A percentile compares a stretch with the other conserved stretches of the same genome.
Conservation (phyloP, 352 stramenopile genomes). For the Globisporangium iwayamae region DNA sequence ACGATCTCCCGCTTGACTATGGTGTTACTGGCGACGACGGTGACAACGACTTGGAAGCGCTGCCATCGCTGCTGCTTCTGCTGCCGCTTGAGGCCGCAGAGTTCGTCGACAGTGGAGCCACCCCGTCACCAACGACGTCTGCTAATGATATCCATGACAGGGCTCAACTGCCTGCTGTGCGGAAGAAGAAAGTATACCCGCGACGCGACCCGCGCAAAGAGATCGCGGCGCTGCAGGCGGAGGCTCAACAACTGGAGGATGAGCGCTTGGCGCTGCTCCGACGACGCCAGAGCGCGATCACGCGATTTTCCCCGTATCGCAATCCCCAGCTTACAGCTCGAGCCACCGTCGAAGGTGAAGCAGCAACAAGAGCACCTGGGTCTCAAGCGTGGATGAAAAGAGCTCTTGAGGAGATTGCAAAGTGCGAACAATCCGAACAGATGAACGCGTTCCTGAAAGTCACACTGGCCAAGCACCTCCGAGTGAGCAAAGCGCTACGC, state of each 20-base stretch:
- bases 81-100: not conserved
- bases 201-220: constrained; percentile 1
- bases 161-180: not conserved
- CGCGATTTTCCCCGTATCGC: not conserved
- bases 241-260: not conserved
- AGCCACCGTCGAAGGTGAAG: not conserved
- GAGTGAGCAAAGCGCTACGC: not conserved
- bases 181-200: not conserved
- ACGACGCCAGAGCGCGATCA: not conserved
- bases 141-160: not conserved
- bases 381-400: not conserved
- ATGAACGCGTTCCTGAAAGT: not conserved
- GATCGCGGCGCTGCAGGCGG: not conserved
- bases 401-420: not conserved
- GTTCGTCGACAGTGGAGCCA: not conserved
- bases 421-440: not conserved
- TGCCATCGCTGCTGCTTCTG: not conserved
- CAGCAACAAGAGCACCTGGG: not conserved
- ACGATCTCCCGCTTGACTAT: not conserved
- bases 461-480: not conserved
- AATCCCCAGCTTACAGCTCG: not conserved
- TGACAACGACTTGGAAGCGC: too few relatives aligned
- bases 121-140: not conserved
- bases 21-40: not conserved
- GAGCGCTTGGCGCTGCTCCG: not conserved